phyloP scores from a whole-genome alignment of 352 stramenopile genomes.

The Globisporangium apiculatum region DNA sequence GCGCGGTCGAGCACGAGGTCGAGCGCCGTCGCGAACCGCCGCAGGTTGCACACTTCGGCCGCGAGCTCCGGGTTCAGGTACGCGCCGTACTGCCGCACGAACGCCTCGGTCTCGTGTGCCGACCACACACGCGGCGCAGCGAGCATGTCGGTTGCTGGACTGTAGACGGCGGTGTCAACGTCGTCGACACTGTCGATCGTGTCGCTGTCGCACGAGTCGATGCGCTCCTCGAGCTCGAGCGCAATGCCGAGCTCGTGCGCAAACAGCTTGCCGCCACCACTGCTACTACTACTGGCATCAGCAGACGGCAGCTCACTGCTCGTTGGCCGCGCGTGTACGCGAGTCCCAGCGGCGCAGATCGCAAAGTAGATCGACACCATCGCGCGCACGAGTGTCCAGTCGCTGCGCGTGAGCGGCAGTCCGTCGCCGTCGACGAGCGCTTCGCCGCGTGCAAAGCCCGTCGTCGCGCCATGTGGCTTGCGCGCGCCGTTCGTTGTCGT shows the following conservation, averaged over 20 bases:
- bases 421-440: conserved; percentile 72
- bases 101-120: conserved; percentile 48
- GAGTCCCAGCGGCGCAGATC: conserved; percentile 42
- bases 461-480: conserved; percentile 2
- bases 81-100: conserved; percentile 75
- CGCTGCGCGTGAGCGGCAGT: conserved; percentile 65
- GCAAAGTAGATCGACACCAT: conserved; percentile 79
- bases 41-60: conserved; percentile 71
- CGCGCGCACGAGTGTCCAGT: conserved; percentile 78
- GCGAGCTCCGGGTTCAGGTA: conserved; percentile 82
- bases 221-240: conserved; percentile 32
- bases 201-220: conserved; percentile 16
- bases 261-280: conserved; percentile 31
- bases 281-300: neutral
- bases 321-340: conserved; percentile 41
- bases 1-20: conserved; percentile 71
- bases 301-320: conserved; percentile 13
- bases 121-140: conserved; percentile 18
- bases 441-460: conserved; percentile 58
- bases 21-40: conserved; percentile 50
- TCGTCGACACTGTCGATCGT: conserved; percentile 1
- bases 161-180: neutral
- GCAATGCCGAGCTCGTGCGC: conserved; percentile 61
- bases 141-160: conserved; percentile 10
- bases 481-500: conserved; percentile 1